Evolutionary conservation across 2,329 filamentous ascomycete species (phyloP).

Genomic region (Aspergillus felis): DNA sequence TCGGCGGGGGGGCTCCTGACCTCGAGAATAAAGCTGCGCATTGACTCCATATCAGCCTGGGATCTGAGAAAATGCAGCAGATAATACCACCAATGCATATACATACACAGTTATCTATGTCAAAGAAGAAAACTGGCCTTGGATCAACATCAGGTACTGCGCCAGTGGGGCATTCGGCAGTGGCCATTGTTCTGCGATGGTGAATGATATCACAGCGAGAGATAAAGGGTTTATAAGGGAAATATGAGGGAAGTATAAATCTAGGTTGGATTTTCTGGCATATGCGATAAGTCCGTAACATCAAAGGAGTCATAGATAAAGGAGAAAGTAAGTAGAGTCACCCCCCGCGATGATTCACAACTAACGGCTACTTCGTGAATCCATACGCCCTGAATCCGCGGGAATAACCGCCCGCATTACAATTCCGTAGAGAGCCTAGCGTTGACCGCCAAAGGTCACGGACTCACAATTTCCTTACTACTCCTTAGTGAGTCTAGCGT

Average conservation of each 20-base stretch:
- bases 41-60: slow-evolving; percentile 10
- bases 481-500: no score
- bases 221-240: background rate
- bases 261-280: background rate
- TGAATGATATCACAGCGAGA: background rate
- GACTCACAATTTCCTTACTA: no score
- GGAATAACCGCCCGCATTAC: background rate
- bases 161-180: slow-evolving; percentile 9
- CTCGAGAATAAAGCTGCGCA: slow-evolving; percentile 72
- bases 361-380: background rate
- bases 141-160: slow-evolving; percentile 33
- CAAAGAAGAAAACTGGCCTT: slow-evolving; percentile 68
- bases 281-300: background rate
- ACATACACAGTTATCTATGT: slow-evolving; percentile 92
- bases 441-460: no score
- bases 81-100: background rate
- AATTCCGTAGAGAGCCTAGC: slow-evolving; percentile 10
- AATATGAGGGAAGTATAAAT: background rate
- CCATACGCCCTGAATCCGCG: background rate
- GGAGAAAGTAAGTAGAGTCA: background rate
- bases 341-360: slow-evolving; percentile 2
- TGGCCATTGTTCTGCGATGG: slow-evolving; percentile 19
- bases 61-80: background rate
- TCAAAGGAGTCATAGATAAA: background rate
- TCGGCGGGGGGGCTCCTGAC: slow-evolving; percentile 44